phyloP scores from a whole-genome alignment of 495 filamentous ascomycete species.

The Venustampulla echinocandica region DNA sequence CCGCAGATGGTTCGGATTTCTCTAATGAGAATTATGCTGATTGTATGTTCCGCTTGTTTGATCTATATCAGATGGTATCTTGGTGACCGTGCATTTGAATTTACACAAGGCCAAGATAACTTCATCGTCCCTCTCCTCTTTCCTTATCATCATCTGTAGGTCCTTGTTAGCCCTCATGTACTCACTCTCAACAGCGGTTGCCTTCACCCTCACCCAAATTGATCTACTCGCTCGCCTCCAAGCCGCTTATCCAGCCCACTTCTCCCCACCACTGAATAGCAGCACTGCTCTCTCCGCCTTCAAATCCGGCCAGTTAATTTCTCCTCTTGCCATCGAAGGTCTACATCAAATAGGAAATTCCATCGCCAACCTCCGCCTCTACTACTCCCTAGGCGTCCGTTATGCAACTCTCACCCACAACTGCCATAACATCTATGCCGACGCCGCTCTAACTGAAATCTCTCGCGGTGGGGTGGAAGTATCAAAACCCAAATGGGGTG shows the following conservation, averaged over 20 bases:
- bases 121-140: too few species aligned
- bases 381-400: slow-evolving; percentile 71
- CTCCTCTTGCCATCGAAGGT: slow-evolving; percentile 78
- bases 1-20: slow-evolving; percentile 60
- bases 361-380: slow-evolving; percentile 63
- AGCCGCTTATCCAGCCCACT: slow-evolving; percentile 56
- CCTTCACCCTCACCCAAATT: slow-evolving; percentile 70
- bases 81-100: too few species aligned
- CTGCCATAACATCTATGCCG: slow-evolving; percentile 86
- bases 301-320: slow-evolving; percentile 43
- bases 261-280: slow-evolving; percentile 53
- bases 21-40: slow-evolving; percentile 59
- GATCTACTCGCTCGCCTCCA: slow-evolving; percentile 69
- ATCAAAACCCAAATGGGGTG: slow-evolving; percentile 47
- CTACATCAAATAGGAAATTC: slow-evolving; percentile 94
- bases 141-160: neutral
- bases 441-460: slow-evolving; percentile 57
- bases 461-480: slow-evolving; percentile 30
- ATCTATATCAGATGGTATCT: too few species aligned
- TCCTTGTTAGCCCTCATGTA: neutral
- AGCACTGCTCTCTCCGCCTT: slow-evolving; percentile 52
- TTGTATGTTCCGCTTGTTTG: slow-evolving; percentile 22
- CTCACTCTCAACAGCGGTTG: slow-evolving; percentile 41
- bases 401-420: slow-evolving; percentile 91
- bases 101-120: too few species aligned